Percentiles rank a stretch among this genome's conserved stretches.
phyloP scores from a whole-genome alignment of 805 yeast genomes.

The Maudiozyma turicensis region DNA sequence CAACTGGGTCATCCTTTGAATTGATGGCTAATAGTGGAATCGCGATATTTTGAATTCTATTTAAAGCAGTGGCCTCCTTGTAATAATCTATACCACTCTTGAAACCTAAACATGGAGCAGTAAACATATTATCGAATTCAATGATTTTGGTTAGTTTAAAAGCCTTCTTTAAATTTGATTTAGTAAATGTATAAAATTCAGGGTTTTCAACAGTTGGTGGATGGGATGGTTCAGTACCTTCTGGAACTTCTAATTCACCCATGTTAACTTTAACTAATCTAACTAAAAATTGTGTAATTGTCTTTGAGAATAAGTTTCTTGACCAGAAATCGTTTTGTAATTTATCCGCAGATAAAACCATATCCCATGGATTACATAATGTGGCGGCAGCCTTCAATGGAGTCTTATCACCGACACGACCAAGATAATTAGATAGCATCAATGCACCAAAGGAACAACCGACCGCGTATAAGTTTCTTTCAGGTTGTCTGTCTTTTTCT shows the following conservation, averaged over 20 bases:
- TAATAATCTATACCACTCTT: conserved; percentile 54
- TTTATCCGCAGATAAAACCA: conserved; percentile 43
- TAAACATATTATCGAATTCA: conserved; percentile 54
- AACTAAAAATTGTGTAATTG: conserved; percentile 33
- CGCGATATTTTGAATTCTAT: conserved; percentile 44
- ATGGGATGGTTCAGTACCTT: conserved; percentile 9
- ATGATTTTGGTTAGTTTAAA: conserved; percentile 31
- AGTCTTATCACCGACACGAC: conserved; percentile 49
- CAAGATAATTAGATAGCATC: conserved; percentile 55
- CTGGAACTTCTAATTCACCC: conserved; percentile 18
- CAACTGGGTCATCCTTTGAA: conserved; percentile 52
- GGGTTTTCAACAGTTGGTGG: conserved; percentile 13
- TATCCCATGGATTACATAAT: conserved; percentile 67
- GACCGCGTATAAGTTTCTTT: conserved; percentile 51
- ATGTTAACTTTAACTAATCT: conserved; percentile 38
- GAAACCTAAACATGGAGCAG: conserved; percentile 54
- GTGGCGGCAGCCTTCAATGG: conserved; percentile 49
- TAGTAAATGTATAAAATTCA: conserved; percentile 20
- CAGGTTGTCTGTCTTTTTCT: conserved; percentile 44
- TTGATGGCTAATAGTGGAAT: conserved; percentile 54
- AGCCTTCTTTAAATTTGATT: conserved; percentile 30
- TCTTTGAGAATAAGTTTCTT: conserved; percentile 33
- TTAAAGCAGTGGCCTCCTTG: conserved; percentile 53
- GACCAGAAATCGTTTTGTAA: conserved; percentile 34
- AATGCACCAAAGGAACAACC: conserved; percentile 73